These are phyloP conservation scores for Rhodomyrtus psidioides DNA, from an alignment of 441 rosid genomes.

Conservation along the genomic window DNA sequence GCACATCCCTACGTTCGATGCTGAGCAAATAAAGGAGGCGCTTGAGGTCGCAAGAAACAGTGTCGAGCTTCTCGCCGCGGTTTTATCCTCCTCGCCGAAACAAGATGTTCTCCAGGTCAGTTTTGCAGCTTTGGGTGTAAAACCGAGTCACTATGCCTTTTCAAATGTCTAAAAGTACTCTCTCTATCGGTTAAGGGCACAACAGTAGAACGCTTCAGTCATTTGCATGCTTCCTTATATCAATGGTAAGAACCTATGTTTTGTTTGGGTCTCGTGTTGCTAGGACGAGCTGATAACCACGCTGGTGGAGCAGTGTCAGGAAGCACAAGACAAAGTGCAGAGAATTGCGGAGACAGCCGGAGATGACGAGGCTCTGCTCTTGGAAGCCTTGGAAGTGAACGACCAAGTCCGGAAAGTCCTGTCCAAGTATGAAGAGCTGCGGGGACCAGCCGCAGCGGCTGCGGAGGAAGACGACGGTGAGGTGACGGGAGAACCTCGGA, in stretches of 20 bases:
- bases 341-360: constrained; percentile 81
- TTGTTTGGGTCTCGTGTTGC: constrained; percentile 3
- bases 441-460: too few species aligned
- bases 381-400: constrained; percentile 75
- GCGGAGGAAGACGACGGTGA: background rate
- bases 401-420: constrained; percentile 73
- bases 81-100: constrained; percentile 70
- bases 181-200: background rate
- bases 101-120: constrained; percentile 34
- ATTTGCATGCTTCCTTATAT: background rate
- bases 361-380: constrained; percentile 75
- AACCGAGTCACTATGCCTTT: background rate
- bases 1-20: constrained; percentile 46
- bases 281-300: constrained; percentile 73
- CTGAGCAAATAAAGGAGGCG: constrained; percentile 84
- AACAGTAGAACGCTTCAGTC: background rate
- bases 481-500: background rate
- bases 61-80: constrained; percentile 73
- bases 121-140: background rate
- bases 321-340: constrained; percentile 46
- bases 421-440: constrained; percentile 53
- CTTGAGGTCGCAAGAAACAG: constrained; percentile 88
- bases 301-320: constrained; percentile 67
- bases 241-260: background rate
- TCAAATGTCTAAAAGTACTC: constrained; percentile 41